Evolutionary conservation across 306 rosid species (phyloP).

Genomic region (Mimosa pudica): DNA sequence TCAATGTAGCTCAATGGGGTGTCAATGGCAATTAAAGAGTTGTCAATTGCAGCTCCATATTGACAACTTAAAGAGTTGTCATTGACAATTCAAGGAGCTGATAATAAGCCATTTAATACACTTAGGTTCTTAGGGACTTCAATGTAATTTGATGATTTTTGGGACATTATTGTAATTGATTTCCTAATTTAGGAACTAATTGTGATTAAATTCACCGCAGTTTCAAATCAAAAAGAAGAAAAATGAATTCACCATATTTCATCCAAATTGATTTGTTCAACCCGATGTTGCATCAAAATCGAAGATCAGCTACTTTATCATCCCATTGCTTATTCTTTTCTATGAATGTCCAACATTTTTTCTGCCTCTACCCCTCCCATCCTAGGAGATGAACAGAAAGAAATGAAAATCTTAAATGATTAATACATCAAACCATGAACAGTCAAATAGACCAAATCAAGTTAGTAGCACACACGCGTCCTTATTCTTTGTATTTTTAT

Average conservation of each 20-base stretch:
- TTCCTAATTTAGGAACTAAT: too few species aligned
- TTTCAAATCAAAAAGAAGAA: neutral
- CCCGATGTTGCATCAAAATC: neutral
- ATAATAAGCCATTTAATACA: too few species aligned
- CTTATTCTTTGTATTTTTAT: neutral
- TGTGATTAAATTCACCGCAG: neutral
- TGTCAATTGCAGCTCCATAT: too few species aligned
- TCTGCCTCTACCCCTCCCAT: neutral
- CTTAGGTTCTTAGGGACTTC: too few species aligned
- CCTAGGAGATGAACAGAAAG: neutral
- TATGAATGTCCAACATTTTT: slow-evolving; percentile 1
- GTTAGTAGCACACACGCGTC: too few species aligned
- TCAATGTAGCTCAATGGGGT: too few species aligned
- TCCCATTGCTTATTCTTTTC: neutral
- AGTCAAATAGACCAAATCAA: neutral
- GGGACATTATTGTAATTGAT: too few species aligned
- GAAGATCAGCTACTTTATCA: neutral
- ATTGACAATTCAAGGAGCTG: too few species aligned
- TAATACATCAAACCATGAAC: neutral
- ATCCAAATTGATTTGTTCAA: neutral
- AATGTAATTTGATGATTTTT: too few species aligned
- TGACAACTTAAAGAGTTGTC: too few species aligned
- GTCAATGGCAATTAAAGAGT: too few species aligned
- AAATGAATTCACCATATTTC: neutral
- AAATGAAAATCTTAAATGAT: neutral